Evolutionary conservation across 257 asterid species (phyloP).

Genomic region (Ocimum tenuiflorum): DNA sequence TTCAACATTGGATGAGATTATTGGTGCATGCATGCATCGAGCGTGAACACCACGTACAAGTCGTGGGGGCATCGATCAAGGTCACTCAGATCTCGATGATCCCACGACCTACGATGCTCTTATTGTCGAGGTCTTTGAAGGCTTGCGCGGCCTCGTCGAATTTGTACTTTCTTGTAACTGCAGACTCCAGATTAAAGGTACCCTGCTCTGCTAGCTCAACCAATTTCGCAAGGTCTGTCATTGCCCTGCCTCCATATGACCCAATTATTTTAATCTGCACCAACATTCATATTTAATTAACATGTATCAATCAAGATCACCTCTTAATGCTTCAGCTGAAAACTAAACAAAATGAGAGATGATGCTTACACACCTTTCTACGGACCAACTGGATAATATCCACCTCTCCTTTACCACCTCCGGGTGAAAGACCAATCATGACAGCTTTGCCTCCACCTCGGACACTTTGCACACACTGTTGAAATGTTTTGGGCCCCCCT

Average conservation of each 20-base stretch:
- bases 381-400: conserved; percentile 94
- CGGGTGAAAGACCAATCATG: conserved; percentile 85
- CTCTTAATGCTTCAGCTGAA: too few relatives aligned
- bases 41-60: neutral
- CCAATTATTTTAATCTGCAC: conserved; percentile 80
- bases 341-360: neutral
- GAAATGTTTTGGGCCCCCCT: conserved; percentile 75
- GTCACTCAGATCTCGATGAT: conserved; percentile 76
- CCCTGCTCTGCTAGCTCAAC: conserved; percentile 83
- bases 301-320: too few relatives aligned
- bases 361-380: conserved; percentile 56
- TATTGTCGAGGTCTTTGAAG: conserved; percentile 62
- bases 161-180: conserved; percentile 75
- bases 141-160: conserved; percentile 69
- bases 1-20: neutral
- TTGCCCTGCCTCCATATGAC: conserved; percentile 89
- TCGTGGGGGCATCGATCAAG: too few relatives aligned
- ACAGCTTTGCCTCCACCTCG: conserved; percentile 98
- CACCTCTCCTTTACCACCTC: conserved; percentile 85
- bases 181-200: conserved; percentile 62
- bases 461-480: conserved; percentile 77
- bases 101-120: conserved; percentile 70
- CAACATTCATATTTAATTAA: too few relatives aligned
- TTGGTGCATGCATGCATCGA: neutral
- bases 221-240: conserved; percentile 85